phyloP scores from a whole-genome alignment of 2,329 filamentous ascomycete species.

The Microdochium paspali region DNA sequence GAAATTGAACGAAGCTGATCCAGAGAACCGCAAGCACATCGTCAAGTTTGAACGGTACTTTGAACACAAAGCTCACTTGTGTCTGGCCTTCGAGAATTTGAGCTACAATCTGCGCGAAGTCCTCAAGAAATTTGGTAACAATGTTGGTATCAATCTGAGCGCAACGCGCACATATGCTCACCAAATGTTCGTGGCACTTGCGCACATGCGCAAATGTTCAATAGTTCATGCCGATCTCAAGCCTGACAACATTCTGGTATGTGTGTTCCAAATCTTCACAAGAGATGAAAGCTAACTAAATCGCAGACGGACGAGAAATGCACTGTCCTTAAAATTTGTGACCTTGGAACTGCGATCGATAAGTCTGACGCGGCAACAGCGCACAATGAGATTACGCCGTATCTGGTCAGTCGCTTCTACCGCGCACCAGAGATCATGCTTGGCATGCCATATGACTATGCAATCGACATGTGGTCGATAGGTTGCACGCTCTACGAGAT shows the following conservation, averaged over 20 bases:
- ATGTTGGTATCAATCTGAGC: conserved; percentile 81
- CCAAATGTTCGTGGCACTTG: conserved; percentile 86
- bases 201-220: conserved; percentile 82
- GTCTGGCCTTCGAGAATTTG: conserved; percentile 94
- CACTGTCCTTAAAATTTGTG: conserved; percentile 86
- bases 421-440: conserved; percentile 94
- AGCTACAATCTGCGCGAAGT: conserved; percentile 90
- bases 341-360: conserved; percentile 92
- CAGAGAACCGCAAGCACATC: conserved; percentile 83
- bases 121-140: conserved; percentile 89
- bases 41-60: conserved; percentile 82
- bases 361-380: conserved; percentile 65
- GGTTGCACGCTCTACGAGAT: conserved; percentile 95
- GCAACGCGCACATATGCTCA: conserved; percentile 85
- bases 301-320: conserved; percentile 65
- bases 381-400: conserved; percentile 80
- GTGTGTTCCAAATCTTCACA: conserved; percentile 10
- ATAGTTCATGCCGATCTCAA: conserved; percentile 95
- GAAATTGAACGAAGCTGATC: conserved; percentile 76
- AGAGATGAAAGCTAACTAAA: conserved; percentile 14
- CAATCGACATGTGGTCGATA: conserved; percentile 95
- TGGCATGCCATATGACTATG: conserved; percentile 91
- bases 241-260: conserved; percentile 88
- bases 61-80: conserved; percentile 90
- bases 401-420: conserved; percentile 95